Evolutionary conservation across 495 filamentous ascomycete species (phyloP).

Genomic region (Xanthoparmelia taractica): DNA sequence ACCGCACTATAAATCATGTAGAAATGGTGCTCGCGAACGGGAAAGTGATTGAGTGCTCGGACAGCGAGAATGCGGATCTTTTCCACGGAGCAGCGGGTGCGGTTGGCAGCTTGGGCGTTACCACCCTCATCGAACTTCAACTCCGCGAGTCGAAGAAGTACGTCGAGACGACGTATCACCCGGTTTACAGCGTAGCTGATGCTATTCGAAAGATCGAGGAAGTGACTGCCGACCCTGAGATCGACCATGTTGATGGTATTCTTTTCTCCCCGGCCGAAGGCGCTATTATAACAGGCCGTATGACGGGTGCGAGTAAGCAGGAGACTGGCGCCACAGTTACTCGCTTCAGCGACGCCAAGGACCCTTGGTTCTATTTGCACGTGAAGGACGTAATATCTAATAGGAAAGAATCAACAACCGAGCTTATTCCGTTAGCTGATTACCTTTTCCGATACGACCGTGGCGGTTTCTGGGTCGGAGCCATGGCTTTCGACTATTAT

Average conservation of each 20-base stretch:
- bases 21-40: slow-evolving; percentile 51
- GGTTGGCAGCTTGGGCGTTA: slow-evolving; percentile 47
- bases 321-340: slow-evolving; percentile 22
- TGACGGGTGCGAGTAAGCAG: slow-evolving; percentile 34
- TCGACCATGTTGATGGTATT: slow-evolving; percentile 52
- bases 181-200: slow-evolving; percentile 32
- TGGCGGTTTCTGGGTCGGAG: slow-evolving; percentile 52
- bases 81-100: slow-evolving; percentile 47
- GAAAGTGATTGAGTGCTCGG: slow-evolving; percentile 38
- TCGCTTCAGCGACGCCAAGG: slow-evolving; percentile 41
- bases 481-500: slow-evolving; percentile 48
- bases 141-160: slow-evolving; percentile 40
- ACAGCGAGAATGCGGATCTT: slow-evolving; percentile 37
- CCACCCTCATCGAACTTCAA: slow-evolving; percentile 46
- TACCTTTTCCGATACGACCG: slow-evolving; percentile 60
- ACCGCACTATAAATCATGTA: slow-evolving; percentile 41
- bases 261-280: slow-evolving; percentile 38
- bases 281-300: slow-evolving; percentile 43
- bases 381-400: slow-evolving; percentile 26
- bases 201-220: slow-evolving; percentile 36
- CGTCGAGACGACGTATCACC: slow-evolving; percentile 45
- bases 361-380: slow-evolving; percentile 57
- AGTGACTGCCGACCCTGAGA: slow-evolving; percentile 27
- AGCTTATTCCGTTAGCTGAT: slow-evolving; percentile 48
- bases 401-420: slow-evolving; percentile 25